These are phyloP conservation scores for Bocquillonia castaneifolia DNA, from an alignment of 441 rosid genomes.

Conservation along the genomic window DNA sequence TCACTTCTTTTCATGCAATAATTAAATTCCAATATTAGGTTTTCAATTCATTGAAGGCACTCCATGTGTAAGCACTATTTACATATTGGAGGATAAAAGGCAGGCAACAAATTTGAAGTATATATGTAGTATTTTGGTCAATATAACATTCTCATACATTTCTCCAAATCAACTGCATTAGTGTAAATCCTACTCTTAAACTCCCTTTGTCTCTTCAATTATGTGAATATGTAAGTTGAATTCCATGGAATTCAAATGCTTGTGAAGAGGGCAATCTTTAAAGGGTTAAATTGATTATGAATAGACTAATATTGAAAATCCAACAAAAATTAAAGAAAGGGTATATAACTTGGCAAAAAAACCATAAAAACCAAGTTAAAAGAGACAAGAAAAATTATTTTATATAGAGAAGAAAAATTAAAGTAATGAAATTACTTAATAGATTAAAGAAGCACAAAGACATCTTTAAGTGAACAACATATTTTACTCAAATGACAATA, in stretches of 20 bases:
- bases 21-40: conserved; percentile 14
- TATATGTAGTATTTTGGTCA: no score
- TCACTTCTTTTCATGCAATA: conserved; percentile 19
- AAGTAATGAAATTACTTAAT: background rate
- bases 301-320: background rate
- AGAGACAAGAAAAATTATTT: background rate
- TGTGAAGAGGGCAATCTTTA: conserved; percentile 32
- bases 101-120: background rate
- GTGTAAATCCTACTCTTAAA: background rate
- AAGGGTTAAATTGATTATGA: conserved; percentile 8
- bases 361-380: background rate
- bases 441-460: conserved; percentile 9
- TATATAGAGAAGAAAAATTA: background rate
- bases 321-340: background rate
- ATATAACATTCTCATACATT: no score
- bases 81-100: background rate
- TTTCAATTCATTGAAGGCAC: conserved; percentile 8
- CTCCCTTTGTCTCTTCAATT: conserved; percentile 6
- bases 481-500: conserved; percentile 52
- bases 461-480: conserved; percentile 31
- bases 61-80: background rate
- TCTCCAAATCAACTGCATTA: background rate
- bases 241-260: conserved; percentile 33
- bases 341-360: background rate
- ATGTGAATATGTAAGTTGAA: conserved; percentile 20